phyloP scores from a whole-genome alignment of 805 yeast genomes.

The Ogataea trehaloabstinens region DNA sequence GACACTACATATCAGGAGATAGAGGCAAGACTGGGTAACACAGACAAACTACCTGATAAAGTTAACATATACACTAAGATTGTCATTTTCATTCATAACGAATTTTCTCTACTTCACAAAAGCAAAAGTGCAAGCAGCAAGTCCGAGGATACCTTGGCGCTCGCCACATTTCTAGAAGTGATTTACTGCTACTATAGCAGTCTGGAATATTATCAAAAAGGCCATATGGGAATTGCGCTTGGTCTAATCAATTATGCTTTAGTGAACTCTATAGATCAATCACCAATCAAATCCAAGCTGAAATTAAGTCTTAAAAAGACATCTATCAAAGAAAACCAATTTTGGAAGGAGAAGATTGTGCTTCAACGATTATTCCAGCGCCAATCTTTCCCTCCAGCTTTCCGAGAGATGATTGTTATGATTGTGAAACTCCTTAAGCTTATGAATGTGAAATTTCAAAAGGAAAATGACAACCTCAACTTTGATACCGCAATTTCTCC shows the following conservation, averaged over 20 bases:
- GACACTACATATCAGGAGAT: conserved; percentile 17
- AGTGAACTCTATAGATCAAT: conserved; percentile 24
- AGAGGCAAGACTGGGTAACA: conserved; percentile 20
- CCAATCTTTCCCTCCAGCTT: conserved; percentile 16
- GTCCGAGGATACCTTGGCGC: not conserved
- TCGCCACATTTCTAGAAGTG: conserved; percentile 16
- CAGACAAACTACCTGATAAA: conserved; percentile 25
- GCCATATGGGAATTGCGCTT: conserved; percentile 24
- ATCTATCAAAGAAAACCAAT: conserved; percentile 17
- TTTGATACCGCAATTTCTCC: conserved; percentile 18
- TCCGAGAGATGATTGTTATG: conserved; percentile 15
- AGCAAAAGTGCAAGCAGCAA: not conserved
- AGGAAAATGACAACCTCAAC: conserved; percentile 20
- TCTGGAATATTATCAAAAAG: conserved; percentile 24
- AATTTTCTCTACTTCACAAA: conserved; percentile 13
- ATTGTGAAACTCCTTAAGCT: conserved; percentile 18
- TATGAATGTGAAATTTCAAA: conserved; percentile 23
- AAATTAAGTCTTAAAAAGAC: conserved; percentile 14
- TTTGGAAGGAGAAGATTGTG: conserved; percentile 19
- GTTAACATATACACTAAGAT: conserved; percentile 20
- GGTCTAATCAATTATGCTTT: conserved; percentile 27
- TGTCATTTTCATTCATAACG: conserved; percentile 23
- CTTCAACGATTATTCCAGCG: conserved; percentile 13
- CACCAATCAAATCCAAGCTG: conserved; percentile 24
- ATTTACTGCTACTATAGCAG: conserved; percentile 25